phyloP scores from a whole-genome alignment of 2,329 filamentous ascomycete genomes.

The Calcarisporium arbuscula region DNA sequence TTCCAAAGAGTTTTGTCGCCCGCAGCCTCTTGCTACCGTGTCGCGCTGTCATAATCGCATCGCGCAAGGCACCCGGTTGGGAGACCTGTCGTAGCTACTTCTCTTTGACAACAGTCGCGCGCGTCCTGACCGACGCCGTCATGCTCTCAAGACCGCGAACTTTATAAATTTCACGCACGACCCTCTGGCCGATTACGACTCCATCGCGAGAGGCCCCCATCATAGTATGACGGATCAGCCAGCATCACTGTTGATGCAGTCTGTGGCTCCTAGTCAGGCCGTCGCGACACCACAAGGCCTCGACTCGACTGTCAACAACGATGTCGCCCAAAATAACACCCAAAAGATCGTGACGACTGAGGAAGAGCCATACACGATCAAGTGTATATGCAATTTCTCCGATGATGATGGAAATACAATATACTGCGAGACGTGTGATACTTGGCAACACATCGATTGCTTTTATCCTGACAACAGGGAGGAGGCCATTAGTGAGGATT shows the following conservation, averaged over 20 bases:
- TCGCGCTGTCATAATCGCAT: conserved; percentile 1
- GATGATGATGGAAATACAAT: conserved; percentile 98
- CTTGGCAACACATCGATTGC: conserved; percentile 97
- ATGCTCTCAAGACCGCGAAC: conserved; percentile 50
- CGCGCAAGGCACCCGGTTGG: conserved; percentile 12
- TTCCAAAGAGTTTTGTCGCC: background rate
- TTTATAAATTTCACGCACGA: conserved; percentile 39
- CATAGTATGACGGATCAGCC: conserved; percentile 60
- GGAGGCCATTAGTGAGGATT: conserved; percentile 63
- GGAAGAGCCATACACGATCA: conserved; percentile 88
- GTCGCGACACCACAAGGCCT: conserved; percentile 26
- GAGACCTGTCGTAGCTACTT: conserved; percentile 13
- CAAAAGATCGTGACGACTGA: conserved; percentile 48
- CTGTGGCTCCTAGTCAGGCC: conserved; percentile 49
- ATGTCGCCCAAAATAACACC: conserved; percentile 34
- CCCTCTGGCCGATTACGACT: conserved; percentile 25
- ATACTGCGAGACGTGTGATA: conserved; percentile 90
- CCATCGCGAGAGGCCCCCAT: conserved; percentile 37
- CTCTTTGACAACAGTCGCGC: conserved; percentile 19
- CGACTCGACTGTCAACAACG: conserved; percentile 31
- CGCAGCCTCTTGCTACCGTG: no score
- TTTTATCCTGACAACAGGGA: conserved; percentile 75
- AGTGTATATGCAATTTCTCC: conserved; percentile 89
- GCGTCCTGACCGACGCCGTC: conserved; percentile 46
- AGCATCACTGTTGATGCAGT: conserved; percentile 46